Evolutionary conservation across 2,329 filamentous ascomycete genomes (phyloP).

Genomic region (Phyllachora maydis): DNA sequence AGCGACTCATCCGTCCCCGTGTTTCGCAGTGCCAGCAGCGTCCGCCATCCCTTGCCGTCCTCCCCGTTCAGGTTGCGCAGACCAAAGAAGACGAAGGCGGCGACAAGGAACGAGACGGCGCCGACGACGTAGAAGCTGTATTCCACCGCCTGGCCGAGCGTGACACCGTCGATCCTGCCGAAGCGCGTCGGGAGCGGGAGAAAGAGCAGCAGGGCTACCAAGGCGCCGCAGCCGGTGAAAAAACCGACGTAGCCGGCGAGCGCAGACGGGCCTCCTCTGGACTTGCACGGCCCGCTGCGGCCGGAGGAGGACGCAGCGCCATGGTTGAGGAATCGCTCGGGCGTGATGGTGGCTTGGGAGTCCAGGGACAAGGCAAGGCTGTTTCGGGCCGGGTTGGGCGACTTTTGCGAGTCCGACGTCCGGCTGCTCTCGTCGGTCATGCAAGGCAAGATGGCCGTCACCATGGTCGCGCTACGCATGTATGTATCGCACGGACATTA

Average conservation of each 20-base stretch:
- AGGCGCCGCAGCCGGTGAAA: constrained; percentile 79
- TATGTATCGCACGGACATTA: too few relatives aligned
- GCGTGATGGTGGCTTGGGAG: constrained; percentile 59
- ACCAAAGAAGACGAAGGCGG: constrained; percentile 59
- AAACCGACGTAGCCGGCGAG: constrained; percentile 81
- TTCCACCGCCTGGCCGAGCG: constrained; percentile 53
- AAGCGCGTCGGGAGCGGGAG: constrained; percentile 74
- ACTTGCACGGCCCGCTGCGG: constrained; percentile 5
- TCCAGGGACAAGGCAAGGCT: constrained; percentile 47
- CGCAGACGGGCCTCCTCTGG: constrained; percentile 26
- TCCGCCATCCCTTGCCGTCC: constrained; percentile 51
- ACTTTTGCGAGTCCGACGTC: constrained; percentile 11
- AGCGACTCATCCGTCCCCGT: too few relatives aligned
- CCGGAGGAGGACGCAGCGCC: constrained; percentile 1
- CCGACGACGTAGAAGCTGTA: constrained; percentile 81
- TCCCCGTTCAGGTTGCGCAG: constrained; percentile 51
- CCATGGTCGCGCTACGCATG: constrained; percentile 57
- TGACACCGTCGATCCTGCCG: constrained; percentile 46
- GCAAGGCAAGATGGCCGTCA: constrained; percentile 76
- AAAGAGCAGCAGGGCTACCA: constrained; percentile 66
- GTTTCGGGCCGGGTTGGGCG: constrained; percentile 22
- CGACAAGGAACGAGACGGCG: constrained; percentile 47
- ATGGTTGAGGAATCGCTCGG: constrained; percentile 25
- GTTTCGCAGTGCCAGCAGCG: constrained; percentile 27
- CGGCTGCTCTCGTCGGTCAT: constrained; percentile 32